Conservation (phyloP, 2,329 filamentous ascomycete species). For the Diaporthe batatas region DNA sequence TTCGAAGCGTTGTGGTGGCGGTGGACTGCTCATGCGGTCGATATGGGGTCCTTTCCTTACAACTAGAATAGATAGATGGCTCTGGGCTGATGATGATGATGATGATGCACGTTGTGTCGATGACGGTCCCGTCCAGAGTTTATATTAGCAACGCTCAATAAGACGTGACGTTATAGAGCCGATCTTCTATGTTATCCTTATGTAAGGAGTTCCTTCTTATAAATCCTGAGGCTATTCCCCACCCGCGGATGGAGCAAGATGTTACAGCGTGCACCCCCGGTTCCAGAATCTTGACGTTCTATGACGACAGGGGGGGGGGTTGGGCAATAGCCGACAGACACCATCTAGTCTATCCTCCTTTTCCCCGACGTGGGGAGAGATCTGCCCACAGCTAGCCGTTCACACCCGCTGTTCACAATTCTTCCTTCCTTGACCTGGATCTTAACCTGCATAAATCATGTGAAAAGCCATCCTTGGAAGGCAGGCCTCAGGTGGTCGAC, state of each 20-base stretch:
- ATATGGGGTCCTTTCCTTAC: not conserved
- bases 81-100: too few relatives aligned
- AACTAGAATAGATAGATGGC: not conserved
- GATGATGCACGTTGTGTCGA: not conserved
- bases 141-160: not conserved
- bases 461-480: not conserved
- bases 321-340: constrained; percentile 17
- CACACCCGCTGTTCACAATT: too few relatives aligned
- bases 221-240: constrained; percentile 32
- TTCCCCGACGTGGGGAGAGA: constrained; percentile 17
- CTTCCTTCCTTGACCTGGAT: not conserved
- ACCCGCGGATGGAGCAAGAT: constrained; percentile 11
- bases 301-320: constrained; percentile 30
- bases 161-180: constrained; percentile 7
- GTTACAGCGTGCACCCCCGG: not conserved
- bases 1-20: not conserved
- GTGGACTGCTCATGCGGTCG: constrained; percentile 13
- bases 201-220: constrained; percentile 8
- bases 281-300: constrained; percentile 27
- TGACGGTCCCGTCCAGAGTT: not conserved
- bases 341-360: not conserved
- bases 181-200: constrained; percentile 14
- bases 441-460: not conserved
- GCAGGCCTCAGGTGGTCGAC: too few relatives aligned
- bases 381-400: constrained; percentile 2